A percentile compares a stretch with the other conserved stretches of the same genome.
These are phyloP conservation scores for Monosporascus sp. DNA, from an alignment of 2,329 filamentous ascomycete genomes.

Conservation along the genomic window DNA sequence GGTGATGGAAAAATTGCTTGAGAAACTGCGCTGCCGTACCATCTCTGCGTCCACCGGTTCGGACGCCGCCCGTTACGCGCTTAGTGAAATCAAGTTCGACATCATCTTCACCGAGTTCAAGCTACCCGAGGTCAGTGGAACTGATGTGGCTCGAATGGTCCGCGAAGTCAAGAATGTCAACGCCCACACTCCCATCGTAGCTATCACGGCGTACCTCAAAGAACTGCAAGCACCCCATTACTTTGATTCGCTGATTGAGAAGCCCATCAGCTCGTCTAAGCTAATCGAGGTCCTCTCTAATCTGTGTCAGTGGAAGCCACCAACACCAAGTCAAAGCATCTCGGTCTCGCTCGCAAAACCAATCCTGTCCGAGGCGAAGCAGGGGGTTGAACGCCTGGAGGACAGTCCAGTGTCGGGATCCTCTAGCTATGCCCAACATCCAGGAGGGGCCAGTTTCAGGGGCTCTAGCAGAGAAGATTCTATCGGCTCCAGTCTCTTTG, in stretches of 20 bases:
- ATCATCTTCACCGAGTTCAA: slow-evolving; percentile 98
- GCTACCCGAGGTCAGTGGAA: slow-evolving; percentile 88
- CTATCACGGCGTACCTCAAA: slow-evolving; percentile 96
- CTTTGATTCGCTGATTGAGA: slow-evolving; percentile 93
- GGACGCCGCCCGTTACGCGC: slow-evolving; percentile 87
- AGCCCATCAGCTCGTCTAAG: slow-evolving; percentile 90
- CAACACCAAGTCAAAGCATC: slow-evolving; percentile 43
- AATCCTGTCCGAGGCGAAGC: slow-evolving; percentile 59
- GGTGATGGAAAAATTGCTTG: slow-evolving; percentile 97
- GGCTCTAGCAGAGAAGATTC: slow-evolving; percentile 83
- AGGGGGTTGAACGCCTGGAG: slow-evolving; percentile 58
- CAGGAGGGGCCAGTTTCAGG: slow-evolving; percentile 66
- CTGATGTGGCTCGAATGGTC: slow-evolving; percentile 96
- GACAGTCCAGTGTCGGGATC: slow-evolving; percentile 83
- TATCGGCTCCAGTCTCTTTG: slow-evolving; percentile 81
- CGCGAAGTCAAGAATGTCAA: slow-evolving; percentile 95
- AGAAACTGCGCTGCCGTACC: slow-evolving; percentile 91
- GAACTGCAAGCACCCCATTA: slow-evolving; percentile 92
- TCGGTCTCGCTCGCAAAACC: slow-evolving; percentile 49
- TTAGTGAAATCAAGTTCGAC: slow-evolving; percentile 97
- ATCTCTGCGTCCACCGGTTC: slow-evolving; percentile 87
- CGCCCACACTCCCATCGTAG: slow-evolving; percentile 89
- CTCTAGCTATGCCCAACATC: slow-evolving; percentile 61
- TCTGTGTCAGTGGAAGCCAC: slow-evolving; percentile 90
- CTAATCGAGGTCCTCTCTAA: slow-evolving; percentile 81